Base-by-base conservation (phyloP, 495 filamentous ascomycete species). In the Penicillium argentinense region DNA sequence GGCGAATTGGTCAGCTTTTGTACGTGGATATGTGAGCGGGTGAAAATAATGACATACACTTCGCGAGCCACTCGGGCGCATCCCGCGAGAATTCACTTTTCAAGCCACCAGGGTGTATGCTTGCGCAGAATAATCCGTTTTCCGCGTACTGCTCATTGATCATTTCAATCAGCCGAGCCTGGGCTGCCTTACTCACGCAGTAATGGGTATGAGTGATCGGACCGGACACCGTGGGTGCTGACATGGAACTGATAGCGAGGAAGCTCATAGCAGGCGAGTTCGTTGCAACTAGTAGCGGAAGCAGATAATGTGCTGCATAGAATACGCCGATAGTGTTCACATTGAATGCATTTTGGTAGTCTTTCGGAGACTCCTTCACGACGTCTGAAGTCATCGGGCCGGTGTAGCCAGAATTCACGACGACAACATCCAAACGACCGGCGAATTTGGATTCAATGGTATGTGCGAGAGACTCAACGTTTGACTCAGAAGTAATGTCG, bases 91-190 rank as follows among this genome's bases (percentile, higher is more conserved):
- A 55, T 12, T 75, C 67, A 30, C 74, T 78, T 56, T 46, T 57
- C 29, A 77, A 54, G 4, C 62, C 73, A 4, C 75, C 75, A n/a
- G 76, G 75, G 57, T 78, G 74, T 5, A 77, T 25, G 21, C 66
- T 49, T 12, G 64, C 60, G 44, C 58, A 68, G n/a, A 74, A 53
- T 9, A 78, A 34, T 1, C 74, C 74, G 29, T 67, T 39, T 9
- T 51, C 51, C 18, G 43, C 47, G 55, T 76, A 76, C 46, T 78
- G 71, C 12, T 52, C 37, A 11, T 54, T 60, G n/a, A 77, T 44
- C 43, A 69, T 71, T 60, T 78, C 75, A 11, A 63, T 55, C 26
- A 77, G 47, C 5, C 76, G 61, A 24, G 60, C 59, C 6, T 66
- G 42, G 0, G 66, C 69, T 19, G 76, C 60, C 47, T 78, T 76